Percentiles rank a stretch among this genome's conserved stretches.
phyloP scores from a whole-genome alignment of 257 asterid genomes.

The Plantago elongata region DNA sequence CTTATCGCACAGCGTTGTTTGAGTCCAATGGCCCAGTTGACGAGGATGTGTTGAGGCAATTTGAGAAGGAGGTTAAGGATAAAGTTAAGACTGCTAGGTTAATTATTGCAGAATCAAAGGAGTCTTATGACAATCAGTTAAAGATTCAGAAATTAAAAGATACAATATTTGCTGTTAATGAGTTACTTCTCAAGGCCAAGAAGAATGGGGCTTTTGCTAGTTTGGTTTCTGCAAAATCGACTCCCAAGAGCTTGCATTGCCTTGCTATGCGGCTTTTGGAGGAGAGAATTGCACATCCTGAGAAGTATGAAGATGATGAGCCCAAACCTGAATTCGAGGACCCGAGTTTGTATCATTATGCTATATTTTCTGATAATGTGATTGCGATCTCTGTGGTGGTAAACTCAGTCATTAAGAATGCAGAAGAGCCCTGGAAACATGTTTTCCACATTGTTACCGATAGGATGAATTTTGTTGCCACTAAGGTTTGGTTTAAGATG shows the following conservation, averaged over 20 bases:
- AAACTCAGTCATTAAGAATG: constrained; percentile 72
- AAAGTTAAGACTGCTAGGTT: constrained; percentile 80
- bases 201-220: constrained; percentile 87
- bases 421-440: constrained; percentile 91
- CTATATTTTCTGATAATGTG: constrained; percentile 85
- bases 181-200: constrained; percentile 87
- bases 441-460: constrained; percentile 88
- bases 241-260: constrained; percentile 99
- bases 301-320: constrained; percentile 69
- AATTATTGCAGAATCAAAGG: constrained; percentile 80
- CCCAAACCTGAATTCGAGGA: constrained; percentile 78
- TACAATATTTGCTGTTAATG: constrained; percentile 86
- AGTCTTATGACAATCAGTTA: constrained; percentile 88
- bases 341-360: constrained; percentile 85
- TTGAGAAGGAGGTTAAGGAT: constrained; percentile 97
- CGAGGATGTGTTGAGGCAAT: constrained; percentile 86
- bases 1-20: constrained; percentile 56
- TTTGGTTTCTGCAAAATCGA: constrained; percentile 77
- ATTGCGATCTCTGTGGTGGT: constrained; percentile 91
- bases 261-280: constrained; percentile 95
- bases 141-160: constrained; percentile 95
- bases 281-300: constrained; percentile 94
- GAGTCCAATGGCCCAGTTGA: constrained; percentile 77
- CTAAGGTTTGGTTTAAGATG: constrained; percentile 97
- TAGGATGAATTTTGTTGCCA: constrained; percentile 85